phyloP scores from a whole-genome alignment of 139 green algal species.

The Chlorella sp. region DNA sequence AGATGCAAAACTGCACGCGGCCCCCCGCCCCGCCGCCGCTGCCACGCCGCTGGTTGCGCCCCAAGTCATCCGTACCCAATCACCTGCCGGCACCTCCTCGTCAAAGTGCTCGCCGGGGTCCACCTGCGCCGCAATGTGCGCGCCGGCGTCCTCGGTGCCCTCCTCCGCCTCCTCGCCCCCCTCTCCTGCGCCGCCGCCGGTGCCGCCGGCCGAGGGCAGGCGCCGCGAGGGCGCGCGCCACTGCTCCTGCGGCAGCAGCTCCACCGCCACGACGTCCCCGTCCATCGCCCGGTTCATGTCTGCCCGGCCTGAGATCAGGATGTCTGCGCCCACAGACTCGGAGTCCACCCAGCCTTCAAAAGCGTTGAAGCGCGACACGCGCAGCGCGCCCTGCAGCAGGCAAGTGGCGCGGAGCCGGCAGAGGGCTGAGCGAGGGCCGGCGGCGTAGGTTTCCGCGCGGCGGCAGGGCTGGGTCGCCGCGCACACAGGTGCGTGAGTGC shows the following conservation, averaged over 20 bases:
- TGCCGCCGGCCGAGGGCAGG: conserved; percentile 23
- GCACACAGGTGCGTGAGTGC: no score
- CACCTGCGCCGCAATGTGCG: conserved; percentile 45
- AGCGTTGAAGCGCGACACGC: conserved; percentile 66
- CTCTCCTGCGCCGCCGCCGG: neutral
- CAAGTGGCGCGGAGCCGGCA: neutral
- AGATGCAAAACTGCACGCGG: no score
- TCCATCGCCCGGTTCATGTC: conserved; percentile 89
- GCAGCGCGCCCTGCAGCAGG: conserved; percentile 57
- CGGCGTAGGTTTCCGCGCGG: no score
- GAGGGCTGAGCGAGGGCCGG: neutral
- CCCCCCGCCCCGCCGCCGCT: no score
- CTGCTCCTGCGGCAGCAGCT: conserved; percentile 81
- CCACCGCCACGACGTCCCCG: conserved; percentile 69
- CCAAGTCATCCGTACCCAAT: no score
- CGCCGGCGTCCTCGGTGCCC: conserved; percentile 36
- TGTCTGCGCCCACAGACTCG: conserved; percentile 72
- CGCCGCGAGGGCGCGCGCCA: conserved; percentile 55
- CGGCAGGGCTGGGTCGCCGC: no score
- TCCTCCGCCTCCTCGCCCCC: conserved; percentile 25
- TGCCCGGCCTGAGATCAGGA: conserved; percentile 69
- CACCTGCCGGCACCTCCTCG: conserved; percentile 24
- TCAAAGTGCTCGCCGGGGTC: conserved; percentile 59
- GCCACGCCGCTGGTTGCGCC: no score
- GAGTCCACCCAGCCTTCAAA: conserved; percentile 79